Evolutionary conservation across 805 yeast genomes (phyloP).

Genomic region (Wickerhamiella azymoides): DNA sequence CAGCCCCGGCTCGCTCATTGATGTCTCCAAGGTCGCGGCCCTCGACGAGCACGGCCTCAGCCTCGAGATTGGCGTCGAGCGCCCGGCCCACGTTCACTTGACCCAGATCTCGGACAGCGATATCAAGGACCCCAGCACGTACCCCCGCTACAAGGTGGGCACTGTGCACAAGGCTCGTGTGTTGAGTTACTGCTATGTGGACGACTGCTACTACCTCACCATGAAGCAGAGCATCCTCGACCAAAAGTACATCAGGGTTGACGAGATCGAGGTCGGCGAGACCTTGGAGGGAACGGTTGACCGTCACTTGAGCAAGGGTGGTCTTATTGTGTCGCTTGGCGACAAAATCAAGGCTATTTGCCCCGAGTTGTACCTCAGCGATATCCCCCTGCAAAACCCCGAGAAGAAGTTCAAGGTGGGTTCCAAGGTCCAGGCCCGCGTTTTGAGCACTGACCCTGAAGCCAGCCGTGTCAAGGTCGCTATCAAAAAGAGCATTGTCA

Average conservation of each 20-base stretch:
- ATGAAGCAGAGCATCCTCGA: constrained; percentile 51
- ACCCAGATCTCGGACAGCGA: constrained; percentile 43
- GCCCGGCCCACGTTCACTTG: constrained; percentile 62
- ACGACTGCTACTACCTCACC: constrained; percentile 53
- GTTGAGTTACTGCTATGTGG: constrained; percentile 51
- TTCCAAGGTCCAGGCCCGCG: constrained; percentile 50
- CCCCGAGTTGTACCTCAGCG: constrained; percentile 65
- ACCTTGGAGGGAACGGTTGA: constrained; percentile 42
- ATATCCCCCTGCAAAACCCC: constrained; percentile 70
- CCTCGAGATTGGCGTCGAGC: constrained; percentile 35
- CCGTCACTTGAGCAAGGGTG: constrained; percentile 45
- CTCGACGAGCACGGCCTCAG: constrained; percentile 32
- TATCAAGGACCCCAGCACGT: constrained; percentile 21
- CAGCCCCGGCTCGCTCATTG: constrained; percentile 60
- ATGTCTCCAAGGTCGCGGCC: constrained; percentile 42
- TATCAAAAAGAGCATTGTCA: constrained; percentile 71
- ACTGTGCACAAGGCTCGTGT: constrained; percentile 67
- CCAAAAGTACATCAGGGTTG: constrained; percentile 49
- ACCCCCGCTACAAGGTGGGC: constrained; percentile 37
- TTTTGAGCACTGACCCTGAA: constrained; percentile 21
- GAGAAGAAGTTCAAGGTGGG: constrained; percentile 87
- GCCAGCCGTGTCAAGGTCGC: constrained; percentile 47
- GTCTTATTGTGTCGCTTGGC: constrained; percentile 53
- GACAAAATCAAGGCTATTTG: constrained; percentile 57
- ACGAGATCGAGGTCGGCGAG: constrained; percentile 69